Percentiles rank a stretch among this genome's conserved stretches.
phyloP scores from a whole-genome alignment of 2,329 filamentous ascomycete species.

The Furcasterigmium sp. region DNA sequence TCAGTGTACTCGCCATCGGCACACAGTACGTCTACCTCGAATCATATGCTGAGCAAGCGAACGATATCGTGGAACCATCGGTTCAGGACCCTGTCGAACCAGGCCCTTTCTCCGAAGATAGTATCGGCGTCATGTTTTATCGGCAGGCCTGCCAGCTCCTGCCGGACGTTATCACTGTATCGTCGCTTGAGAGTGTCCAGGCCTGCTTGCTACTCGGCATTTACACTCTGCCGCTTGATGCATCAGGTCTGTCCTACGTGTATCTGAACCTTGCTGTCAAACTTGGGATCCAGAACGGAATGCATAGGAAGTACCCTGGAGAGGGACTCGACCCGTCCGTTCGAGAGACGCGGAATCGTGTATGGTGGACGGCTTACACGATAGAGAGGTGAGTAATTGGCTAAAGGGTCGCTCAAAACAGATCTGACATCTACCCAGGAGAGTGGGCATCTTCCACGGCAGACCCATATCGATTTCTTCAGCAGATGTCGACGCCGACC shows the following conservation, averaged over 20 bases:
- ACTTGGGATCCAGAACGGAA: slow-evolving; percentile 54
- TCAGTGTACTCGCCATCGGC: slow-evolving; percentile 44
- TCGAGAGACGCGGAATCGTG: slow-evolving; percentile 47
- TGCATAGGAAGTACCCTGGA: slow-evolving; percentile 47
- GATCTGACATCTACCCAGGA: slow-evolving; percentile 22
- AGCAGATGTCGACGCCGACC: slow-evolving; percentile 47
- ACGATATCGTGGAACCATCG: too few relatives aligned
- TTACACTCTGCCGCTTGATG: slow-evolving; percentile 50
- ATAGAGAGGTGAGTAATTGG: slow-evolving; percentile 41
- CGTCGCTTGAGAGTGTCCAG: slow-evolving; percentile 53
- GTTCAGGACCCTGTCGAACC: too few relatives aligned
- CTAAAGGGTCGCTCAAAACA: too few relatives aligned
- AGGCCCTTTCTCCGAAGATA: slow-evolving; percentile 37
- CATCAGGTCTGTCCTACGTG: slow-evolving; percentile 50
- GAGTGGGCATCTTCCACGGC: slow-evolving; percentile 51
- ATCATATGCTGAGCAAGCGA: slow-evolving; percentile 14
- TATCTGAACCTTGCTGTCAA: slow-evolving; percentile 52
- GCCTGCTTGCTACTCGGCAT: slow-evolving; percentile 51
- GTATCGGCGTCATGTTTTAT: slow-evolving; percentile 51
- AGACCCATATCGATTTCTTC: slow-evolving; percentile 48
- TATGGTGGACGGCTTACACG: slow-evolving; percentile 54
- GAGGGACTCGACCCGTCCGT: slow-evolving; percentile 40
- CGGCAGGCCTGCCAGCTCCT: slow-evolving; percentile 48
- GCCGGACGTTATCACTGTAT: slow-evolving; percentile 50
- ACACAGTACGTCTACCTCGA: slow-evolving; percentile 47